A percentile compares a stretch with the other conserved stretches of the same genome.
Conservation (phyloP, 2,329 filamentous ascomycete species). For the Atkinsonella hypoxylon region DNA sequence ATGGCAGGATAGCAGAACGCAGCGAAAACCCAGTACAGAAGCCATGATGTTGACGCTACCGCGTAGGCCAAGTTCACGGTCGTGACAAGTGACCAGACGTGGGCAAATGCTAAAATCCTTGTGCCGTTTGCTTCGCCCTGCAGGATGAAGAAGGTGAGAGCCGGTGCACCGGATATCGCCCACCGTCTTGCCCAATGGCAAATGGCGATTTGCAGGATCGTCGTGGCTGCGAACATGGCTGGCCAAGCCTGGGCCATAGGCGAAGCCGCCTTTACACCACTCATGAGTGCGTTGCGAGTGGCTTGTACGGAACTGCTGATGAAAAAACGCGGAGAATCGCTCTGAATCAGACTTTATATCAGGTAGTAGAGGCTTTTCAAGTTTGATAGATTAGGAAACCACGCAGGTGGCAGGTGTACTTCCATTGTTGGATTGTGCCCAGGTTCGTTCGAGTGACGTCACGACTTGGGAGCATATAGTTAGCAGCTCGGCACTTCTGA, state of each 20-base stretch:
- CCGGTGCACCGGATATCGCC: constrained; percentile 2
- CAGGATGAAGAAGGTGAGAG: constrained; percentile 1
- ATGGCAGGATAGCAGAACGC: constrained; percentile 5
- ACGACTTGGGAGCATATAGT: no score
- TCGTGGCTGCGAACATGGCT: constrained; percentile 3
- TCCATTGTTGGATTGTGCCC: no score
- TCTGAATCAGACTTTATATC: no score
- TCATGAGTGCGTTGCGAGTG: no score
- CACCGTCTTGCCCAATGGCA: constrained; percentile 5
- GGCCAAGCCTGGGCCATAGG: background rate
- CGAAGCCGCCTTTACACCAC: background rate
- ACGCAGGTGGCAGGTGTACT: no score
- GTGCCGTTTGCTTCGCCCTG: constrained; percentile 1
- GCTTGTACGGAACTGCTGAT: no score
- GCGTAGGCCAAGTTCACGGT: constrained; percentile 4
- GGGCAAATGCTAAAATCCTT: constrained; percentile 1
- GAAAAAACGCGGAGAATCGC: no score
- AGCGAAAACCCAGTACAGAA: constrained; percentile 4
- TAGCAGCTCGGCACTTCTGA: no score
- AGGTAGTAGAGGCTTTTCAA: no score
- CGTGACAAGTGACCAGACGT: constrained; percentile 4
- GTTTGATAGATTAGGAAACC: no score
- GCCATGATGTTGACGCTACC: constrained; percentile 6
- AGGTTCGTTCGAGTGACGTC: no score
- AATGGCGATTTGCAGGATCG: background rate